Evolutionary conservation across 2,329 filamentous ascomycete genomes (phyloP).

Genomic region (Proliferodiscus dingleyae): DNA sequence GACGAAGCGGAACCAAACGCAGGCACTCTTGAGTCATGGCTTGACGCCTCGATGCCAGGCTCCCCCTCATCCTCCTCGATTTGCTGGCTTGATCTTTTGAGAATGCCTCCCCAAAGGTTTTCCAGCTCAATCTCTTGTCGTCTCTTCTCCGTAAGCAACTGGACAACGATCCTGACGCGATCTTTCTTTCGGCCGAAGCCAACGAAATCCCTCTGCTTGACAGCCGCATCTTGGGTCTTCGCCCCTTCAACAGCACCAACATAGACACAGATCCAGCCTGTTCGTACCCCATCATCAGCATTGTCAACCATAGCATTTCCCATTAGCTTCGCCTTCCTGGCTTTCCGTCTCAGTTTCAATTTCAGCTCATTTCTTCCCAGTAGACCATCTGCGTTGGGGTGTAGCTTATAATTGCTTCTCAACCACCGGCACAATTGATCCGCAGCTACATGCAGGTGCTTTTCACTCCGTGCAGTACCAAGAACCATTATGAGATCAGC

Average conservation of each 20-base stretch:
- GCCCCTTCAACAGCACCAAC: slow-evolving; percentile 64
- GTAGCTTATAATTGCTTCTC: slow-evolving; percentile 64
- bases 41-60: background rate
- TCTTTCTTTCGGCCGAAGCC: slow-evolving; percentile 65
- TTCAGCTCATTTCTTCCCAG: slow-evolving; percentile 89
- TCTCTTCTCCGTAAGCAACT: slow-evolving; percentile 69
- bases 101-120: slow-evolving; percentile 47
- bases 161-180: slow-evolving; percentile 61
- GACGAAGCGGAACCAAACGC: background rate
- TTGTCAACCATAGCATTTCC: slow-evolving; percentile 61
- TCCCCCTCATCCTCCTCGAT: slow-evolving; percentile 8
- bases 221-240: slow-evolving; percentile 35
- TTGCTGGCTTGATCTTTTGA: background rate
- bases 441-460: slow-evolving; percentile 86
- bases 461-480: slow-evolving; percentile 84
- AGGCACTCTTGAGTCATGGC: background rate
- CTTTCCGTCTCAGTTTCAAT: slow-evolving; percentile 74
- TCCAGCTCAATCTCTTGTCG: slow-evolving; percentile 63
- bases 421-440: slow-evolving; percentile 88
- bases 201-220: slow-evolving; percentile 53
- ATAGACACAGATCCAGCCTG: slow-evolving; percentile 95
- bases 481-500: slow-evolving; percentile 89
- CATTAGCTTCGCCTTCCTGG: slow-evolving; percentile 75
- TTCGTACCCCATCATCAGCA: slow-evolving; percentile 80
- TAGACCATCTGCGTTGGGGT: slow-evolving; percentile 78